Conservation (phyloP, 2,329 filamentous ascomycete genomes). For the Penicillium sclerotiorum region DNA sequence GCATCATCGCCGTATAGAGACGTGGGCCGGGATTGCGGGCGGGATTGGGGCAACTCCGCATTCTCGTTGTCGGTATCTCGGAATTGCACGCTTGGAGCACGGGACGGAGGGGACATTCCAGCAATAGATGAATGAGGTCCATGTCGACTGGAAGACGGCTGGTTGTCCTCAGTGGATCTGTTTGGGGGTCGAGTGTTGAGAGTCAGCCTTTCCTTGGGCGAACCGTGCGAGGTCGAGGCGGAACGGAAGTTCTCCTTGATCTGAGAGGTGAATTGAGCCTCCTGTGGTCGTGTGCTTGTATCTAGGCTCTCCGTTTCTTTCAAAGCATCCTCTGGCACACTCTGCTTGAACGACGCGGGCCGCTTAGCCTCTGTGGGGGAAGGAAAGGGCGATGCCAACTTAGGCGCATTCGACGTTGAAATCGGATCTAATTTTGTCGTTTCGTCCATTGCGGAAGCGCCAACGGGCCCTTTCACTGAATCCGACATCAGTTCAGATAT, state of each 20-base stretch:
- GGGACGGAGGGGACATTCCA: conserved; percentile 42
- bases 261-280: conserved; percentile 2
- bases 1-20: conserved; percentile 65
- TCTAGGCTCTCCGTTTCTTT: conserved; percentile 13
- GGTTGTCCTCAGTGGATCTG: conserved; percentile 26
- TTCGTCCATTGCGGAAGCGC: conserved; percentile 18
- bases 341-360: conserved; percentile 19
- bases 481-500: conserved; percentile 29
- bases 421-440: conserved; percentile 23
- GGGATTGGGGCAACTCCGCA: conserved; percentile 55
- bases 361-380: conserved; percentile 30
- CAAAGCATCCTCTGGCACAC: conserved; percentile 14
- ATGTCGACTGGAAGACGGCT: conserved; percentile 23
- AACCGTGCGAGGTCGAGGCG: conserved; percentile 20
- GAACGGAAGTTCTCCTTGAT: conserved; percentile 18
- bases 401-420: conserved; percentile 21
- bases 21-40: conserved; percentile 63
- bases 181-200: conserved; percentile 29
- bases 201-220: conserved; percentile 23
- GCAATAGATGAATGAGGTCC: conserved; percentile 28
- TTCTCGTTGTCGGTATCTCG: conserved; percentile 57
- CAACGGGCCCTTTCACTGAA: conserved; percentile 23
- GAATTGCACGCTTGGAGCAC: conserved; percentile 75
- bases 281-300: conserved; percentile 2
- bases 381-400: conserved; percentile 32